Evolutionary conservation across 2,329 filamentous ascomycete species (phyloP), one percentile per base, ranked within the genome.

Genomic region (Botryosphaeria agaves): DNA sequence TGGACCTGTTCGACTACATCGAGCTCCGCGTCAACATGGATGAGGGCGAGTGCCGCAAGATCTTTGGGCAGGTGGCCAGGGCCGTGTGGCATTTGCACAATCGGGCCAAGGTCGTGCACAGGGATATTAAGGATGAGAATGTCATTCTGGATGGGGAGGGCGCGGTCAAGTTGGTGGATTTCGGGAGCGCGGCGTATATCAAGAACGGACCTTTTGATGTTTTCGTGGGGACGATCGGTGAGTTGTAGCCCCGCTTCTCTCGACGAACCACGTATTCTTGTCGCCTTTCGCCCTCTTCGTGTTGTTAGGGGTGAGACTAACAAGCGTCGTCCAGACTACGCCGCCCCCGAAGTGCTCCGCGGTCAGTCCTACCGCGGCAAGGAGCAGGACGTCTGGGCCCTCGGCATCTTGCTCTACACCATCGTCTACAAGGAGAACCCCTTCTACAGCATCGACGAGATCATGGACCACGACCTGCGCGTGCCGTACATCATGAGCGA

Each of bases 351-450:
- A 60, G 89, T 98, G 32, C 68, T 98, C 29, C 84, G 84, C 34
- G 89, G 89, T 28, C 78, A 76, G 43, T 78, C 85, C 11, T 98
- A 98, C 56, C 72, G 79, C 41, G 89, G 89, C 47, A 93, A 91
- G 55, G 87, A 93, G 52, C 89, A 98, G 61, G 89, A 98, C 48
- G 84, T 98, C 18, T 98, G 89, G 89, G 89, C 89, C 1, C 67
- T 98, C 11, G 89, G 89, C 15, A 95, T 98, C 46, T 68, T 98
- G 16, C 71, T 98, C 9, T 98, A 98, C 61, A 98, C 89, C 17
- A 94, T 98, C 47, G 79, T 95, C 47, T 98, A 98, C 67, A 98
- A 95, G 59, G 89, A 98, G 58, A 98, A 98, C 48, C 87, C 89
- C 1, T 98, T 94, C 55, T 95, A 95, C 66, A 91, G 80, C 55